Evolutionary conservation across 331 rosid species (phyloP), one percentile per base, ranked within the genome.

Genomic region (Malus hybrid): DNA sequence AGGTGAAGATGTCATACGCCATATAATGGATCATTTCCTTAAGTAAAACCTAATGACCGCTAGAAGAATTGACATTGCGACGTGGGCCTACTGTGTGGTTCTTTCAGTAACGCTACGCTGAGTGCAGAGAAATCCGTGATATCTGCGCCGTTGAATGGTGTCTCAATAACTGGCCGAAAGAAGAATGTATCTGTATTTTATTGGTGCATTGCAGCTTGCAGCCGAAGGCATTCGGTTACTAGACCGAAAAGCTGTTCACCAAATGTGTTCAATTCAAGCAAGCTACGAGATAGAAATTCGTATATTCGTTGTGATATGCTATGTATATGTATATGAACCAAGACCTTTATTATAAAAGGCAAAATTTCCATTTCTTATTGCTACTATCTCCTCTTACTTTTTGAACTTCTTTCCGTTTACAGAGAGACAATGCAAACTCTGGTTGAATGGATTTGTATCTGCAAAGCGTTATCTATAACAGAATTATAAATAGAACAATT

Each of bases 1-100:
- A 88, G 99, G 99, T 18, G 99, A 90, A 34, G 99, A 95, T 83
- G 98, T 95, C 75, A 88, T 95, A 34, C 85, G 83, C 48, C 97
- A 95, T 83, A 95, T 95, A 87, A 90, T 95, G 12, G 96, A 95
- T 80, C 91, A 87, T 89, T 92, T 95, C 83, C 85, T 83, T 31
- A 80, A 73, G 10, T 92, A 90, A 83, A 73, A 67, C 74, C 69
- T 22, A 52, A 22, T 22, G n/a, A 48, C 44, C 36, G 16, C 16
- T 32, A 18, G 56, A 80, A 34, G 56, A 63, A 44, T 13, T 22
- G 28, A 22, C 42, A 62, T 73, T 64, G 54, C 42, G 5, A 68
- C 19, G 64, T 6, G 39, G 69, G 34, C 22, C n/a, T 72, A 27
- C 63, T 32, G 77, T 48, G 76, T 7, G 42, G 54, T 81, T 71